phyloP scores from a whole-genome alignment of 2,329 filamentous ascomycete genomes.

The Aureobasidium vineae region DNA sequence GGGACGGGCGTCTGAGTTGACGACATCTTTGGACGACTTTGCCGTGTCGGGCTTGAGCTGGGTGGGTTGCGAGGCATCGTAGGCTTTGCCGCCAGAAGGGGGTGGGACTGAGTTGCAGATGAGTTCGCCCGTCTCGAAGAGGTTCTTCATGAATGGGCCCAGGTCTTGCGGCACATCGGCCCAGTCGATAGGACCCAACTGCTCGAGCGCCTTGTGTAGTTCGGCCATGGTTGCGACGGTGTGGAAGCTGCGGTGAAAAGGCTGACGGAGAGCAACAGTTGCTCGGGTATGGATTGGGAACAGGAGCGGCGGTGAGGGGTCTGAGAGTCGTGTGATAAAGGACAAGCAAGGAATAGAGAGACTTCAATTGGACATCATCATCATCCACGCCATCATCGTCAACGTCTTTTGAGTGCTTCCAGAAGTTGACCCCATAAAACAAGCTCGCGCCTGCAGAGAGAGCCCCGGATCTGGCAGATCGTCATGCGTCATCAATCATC shows the following conservation, averaged over 20 bases:
- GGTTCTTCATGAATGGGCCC: constrained; percentile 41
- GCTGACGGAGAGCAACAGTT: not conserved
- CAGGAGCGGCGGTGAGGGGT: not conserved
- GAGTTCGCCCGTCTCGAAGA: constrained; percentile 60
- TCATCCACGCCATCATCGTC: constrained; percentile 17
- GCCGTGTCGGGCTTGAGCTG: constrained; percentile 57
- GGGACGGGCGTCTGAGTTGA: constrained; percentile 52
- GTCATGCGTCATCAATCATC: constrained; percentile 14
- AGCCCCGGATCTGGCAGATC: not conserved
- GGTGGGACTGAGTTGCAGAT: constrained; percentile 75
- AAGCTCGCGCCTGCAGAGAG: constrained; percentile 11
- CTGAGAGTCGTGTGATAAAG: not conserved
- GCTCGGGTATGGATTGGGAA: not conserved
- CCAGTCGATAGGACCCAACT: constrained; percentile 47
- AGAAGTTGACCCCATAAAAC: constrained; percentile 19
- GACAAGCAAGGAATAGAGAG: not conserved
- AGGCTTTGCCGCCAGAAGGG: constrained; percentile 47
- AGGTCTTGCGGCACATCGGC: constrained; percentile 47
- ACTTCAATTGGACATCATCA: constrained; percentile 8
- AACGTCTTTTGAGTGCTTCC: constrained; percentile 4
- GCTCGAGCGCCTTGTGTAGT: constrained; percentile 49
- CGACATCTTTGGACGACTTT: constrained; percentile 52
- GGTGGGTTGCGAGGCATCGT: constrained; percentile 52
- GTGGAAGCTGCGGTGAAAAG: not conserved
- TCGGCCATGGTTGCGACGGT: constrained; percentile 37